Base-by-base conservation (phyloP, 1,284 basidiomycete species). In the Singerocomus rubriflavus region DNA sequence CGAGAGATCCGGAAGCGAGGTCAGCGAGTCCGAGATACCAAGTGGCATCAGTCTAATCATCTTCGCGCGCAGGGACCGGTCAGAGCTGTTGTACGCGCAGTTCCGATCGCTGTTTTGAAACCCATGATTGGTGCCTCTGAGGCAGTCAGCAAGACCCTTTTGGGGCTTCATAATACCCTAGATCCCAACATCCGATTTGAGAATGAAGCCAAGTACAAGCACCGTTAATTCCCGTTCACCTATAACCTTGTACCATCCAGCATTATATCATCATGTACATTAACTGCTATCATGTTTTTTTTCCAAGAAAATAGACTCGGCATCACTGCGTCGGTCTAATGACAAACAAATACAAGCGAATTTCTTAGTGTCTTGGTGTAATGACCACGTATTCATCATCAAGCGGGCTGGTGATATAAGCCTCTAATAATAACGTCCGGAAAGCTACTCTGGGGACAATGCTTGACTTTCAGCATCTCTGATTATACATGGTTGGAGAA, bases 51-150 rank as follows among this genome's bases (percentile, higher is more conserved):
- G 32, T 17, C n/a, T 35, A 14, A 43, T 25, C 25, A 30, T 30
- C 7, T 54, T 39, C 51, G 29, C 32, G 55, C 26, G 1, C 61
- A 96, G 92, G 93, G 93, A 2, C 84, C 93, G 36, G 86, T 95
- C 39, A 86, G 85, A 50, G 90, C 95, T 17, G 93, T 99, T 14
- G 89, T 98, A 45, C 85, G 94, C 39, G 96, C 96, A 21, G 93
- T 99, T 16, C 96, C 96, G 0, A 96, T 99, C 53, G 96, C 96
- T 0, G 91, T 99, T 4, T 72, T 99, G 58, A 93, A 91, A 62
- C 93, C 95, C 0, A 96, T 97, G 88, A 96, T 97, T 51, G 96
- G 96, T 7, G 94, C 94, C 4, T 93, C 88, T 46, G 95, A 96
- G 69, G 96, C 96, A 1, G 88, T 98, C 48, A 90, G 92, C 71